Conservation (phyloP, 106 monocot species). For the Platanthera guangdongensis region DNA sequence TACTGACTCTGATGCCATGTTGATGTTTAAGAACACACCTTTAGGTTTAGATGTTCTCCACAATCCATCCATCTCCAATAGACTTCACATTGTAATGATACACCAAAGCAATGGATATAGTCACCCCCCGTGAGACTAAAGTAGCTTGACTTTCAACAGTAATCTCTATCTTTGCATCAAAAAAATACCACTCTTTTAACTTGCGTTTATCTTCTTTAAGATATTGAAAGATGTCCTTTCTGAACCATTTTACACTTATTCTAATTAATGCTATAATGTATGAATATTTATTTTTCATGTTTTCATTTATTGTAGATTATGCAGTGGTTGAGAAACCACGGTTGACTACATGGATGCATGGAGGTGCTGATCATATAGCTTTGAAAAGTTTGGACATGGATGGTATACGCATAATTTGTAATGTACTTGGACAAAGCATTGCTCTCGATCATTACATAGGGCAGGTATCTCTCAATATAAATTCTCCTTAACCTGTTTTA, state of each 20-base stretch:
- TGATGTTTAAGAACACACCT: no score
- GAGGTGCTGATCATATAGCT: conserved; percentile 72
- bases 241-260: neutral
- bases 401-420: conserved; percentile 79
- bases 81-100: no score
- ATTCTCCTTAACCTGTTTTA: neutral
- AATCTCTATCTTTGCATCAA: neutral
- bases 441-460: conserved; percentile 76
- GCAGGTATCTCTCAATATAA: conserved; percentile 35
- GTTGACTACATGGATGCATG: conserved; percentile 77
- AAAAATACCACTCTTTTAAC: neutral
- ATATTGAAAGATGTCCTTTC: neutral
- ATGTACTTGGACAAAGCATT: conserved; percentile 85
- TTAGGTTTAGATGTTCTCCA: no score
- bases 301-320: conserved; percentile 48
- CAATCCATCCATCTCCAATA: no score
- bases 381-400: conserved; percentile 68
- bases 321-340: conserved; percentile 74
- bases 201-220: neutral
- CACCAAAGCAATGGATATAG: no score
- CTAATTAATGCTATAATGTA: neutral
- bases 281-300: neutral
- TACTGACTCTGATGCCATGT: no score
- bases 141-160: no score
- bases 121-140: no score